phyloP scores from a whole-genome alignment of 768 basidiomycete species.

The Multifurca ochricompacta region DNA sequence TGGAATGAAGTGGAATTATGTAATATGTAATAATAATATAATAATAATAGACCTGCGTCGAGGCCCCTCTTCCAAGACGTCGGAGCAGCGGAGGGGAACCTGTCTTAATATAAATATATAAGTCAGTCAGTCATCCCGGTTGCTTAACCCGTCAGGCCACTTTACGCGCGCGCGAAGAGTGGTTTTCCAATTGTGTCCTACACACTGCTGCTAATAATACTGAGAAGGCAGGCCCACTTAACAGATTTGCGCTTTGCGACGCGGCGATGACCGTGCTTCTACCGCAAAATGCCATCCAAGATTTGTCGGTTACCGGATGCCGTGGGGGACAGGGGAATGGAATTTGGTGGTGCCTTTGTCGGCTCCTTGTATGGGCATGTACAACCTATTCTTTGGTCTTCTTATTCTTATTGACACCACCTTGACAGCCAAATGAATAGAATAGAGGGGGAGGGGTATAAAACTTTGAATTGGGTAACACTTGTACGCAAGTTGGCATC shows the following conservation, averaged over 20 bases:
- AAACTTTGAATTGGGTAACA: no score
- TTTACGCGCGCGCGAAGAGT: no score
- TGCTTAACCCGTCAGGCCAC: no score
- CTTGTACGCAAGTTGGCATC: neutral
- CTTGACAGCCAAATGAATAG: conserved; percentile 14
- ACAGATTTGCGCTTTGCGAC: neutral
- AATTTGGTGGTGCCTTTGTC: conserved; percentile 3
- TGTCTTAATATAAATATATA: no score
- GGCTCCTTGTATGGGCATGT: neutral
- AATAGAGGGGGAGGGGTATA: no score
- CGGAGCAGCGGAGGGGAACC: no score
- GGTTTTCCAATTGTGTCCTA: neutral
- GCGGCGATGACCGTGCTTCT: conserved; percentile 8
- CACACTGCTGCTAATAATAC: neutral
- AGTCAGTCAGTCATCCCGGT: no score
- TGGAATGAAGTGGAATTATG: conserved; percentile 7
- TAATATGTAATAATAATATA: neutral
- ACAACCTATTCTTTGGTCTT: no score
- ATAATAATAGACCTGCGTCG: no score
- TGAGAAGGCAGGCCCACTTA: neutral
- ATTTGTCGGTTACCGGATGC: neutral
- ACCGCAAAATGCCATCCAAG: neutral
- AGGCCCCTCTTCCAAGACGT: no score
- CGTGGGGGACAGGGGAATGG: neutral
- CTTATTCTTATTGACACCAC: neutral